Evolutionary conservation across 2,329 filamentous ascomycete genomes (phyloP), one percentile per base, ranked within the genome.

Genomic region (Cordyceps cicadae): DNA sequence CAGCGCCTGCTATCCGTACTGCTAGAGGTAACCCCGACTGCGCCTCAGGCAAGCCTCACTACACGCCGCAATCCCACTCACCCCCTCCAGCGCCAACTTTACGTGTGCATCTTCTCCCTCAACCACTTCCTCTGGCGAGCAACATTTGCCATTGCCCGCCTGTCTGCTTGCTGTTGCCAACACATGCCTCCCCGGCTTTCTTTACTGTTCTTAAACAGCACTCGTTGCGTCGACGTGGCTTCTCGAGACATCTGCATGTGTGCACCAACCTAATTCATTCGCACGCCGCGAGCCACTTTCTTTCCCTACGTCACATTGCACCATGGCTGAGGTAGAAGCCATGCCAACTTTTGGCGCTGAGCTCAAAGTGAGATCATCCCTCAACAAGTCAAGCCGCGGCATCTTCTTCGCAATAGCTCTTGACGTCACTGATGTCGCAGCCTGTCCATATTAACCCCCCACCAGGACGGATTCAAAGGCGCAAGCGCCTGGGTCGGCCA

Each of bases 401-500:
- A 39, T 21, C 41, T 57, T 49, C 46, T 26, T 46, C 26, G 26
- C 17, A 6, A 21, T 19, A 11, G n/a, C 21, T 6, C n/a, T 26
- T 19, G 14, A 37, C 14, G 19, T 21, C 61, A 34, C 24, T 41
- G 60, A 67, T 64, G 70, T 15, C n/a, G 37, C 26, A n/a, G 5
- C 12, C 8, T 21, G 29, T 29, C 6, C 24, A 54, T 51, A 45
- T 34, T 61, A 48, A 61, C 62, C 70, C 52, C 46, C 49, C 59
- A 24, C 17, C 54, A 97, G 91, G 94, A 99, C 86, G 90, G 89
- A 71, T 99, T 97, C 82, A 97, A 95, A 76, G 86, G 91, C 19
- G 92, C 95, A 72, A 97, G 92, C 76, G 85, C 83, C 69, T 99
- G 94, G 94, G 90, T 95, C 61, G 81, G 86, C 64, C 87, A 90